Evolutionary conservation across 306 rosid species (phyloP).

Genomic region (Cicer judaicum): DNA sequence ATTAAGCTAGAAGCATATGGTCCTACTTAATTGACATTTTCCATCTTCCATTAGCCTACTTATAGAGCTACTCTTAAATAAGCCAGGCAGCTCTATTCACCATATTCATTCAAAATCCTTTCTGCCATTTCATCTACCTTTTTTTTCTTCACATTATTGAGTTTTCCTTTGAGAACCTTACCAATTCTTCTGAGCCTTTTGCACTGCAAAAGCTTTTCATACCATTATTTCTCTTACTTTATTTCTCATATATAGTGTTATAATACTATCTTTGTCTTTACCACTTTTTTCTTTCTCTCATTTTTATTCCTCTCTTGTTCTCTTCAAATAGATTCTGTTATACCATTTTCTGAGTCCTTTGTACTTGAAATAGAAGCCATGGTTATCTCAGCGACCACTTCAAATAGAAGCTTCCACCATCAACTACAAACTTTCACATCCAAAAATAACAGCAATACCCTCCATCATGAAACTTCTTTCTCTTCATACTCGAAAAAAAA

Average conservation of each 20-base stretch:
- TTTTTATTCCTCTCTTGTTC: conserved; percentile 36
- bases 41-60: conserved; percentile 56
- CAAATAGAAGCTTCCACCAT: conserved; percentile 42
- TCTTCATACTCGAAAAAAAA: conserved; percentile 59
- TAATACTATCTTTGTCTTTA: conserved; percentile 43
- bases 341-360: neutral
- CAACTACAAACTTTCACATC: conserved; percentile 47
- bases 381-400: conserved; percentile 58
- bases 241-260: neutral
- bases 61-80: conserved; percentile 49
- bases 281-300: conserved; percentile 38
- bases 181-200: conserved; percentile 36
- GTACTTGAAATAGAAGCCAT: conserved; percentile 44
- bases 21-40: conserved; percentile 61
- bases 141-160: conserved; percentile 3
- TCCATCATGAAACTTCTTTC: conserved; percentile 54
- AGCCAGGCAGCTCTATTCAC: conserved; percentile 40
- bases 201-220: conserved; percentile 23
- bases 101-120: conserved; percentile 43
- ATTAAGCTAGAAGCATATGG: conserved; percentile 53
- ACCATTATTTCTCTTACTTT: conserved; percentile 18
- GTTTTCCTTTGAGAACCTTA: conserved; percentile 42
- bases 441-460: conserved; percentile 35
- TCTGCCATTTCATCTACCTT: conserved; percentile 34
- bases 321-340: neutral